Conservation (phyloP, 116 monocot genomes). For the Thalassia testudinum region DNA sequence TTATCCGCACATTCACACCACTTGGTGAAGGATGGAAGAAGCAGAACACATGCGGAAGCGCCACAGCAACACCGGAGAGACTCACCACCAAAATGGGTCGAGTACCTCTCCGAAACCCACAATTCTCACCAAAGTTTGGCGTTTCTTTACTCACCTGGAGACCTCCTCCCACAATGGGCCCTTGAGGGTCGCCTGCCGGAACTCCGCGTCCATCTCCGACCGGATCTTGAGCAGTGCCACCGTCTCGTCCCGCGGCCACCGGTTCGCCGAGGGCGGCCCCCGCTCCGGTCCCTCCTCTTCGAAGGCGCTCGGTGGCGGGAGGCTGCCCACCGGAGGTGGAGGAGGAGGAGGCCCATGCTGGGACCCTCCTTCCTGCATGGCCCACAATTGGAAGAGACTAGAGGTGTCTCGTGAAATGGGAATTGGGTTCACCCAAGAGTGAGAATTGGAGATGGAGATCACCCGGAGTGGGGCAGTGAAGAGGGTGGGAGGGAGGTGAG, state of each 20-base stretch:
- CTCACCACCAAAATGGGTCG: background rate
- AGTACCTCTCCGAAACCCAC: background rate
- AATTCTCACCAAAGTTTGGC: constrained; percentile 1
- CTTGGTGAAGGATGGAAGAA: background rate
- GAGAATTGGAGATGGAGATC: background rate
- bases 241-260: constrained; percentile 83
- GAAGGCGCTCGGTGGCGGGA: constrained; percentile 19
- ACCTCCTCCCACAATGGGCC: constrained; percentile 93
- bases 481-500: constrained; percentile 1
- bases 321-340: constrained; percentile 51
- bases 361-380: constrained; percentile 70
- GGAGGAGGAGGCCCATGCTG: constrained; percentile 40
- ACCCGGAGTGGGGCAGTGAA: background rate
- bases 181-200: constrained; percentile 80
- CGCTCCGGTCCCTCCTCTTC: constrained; percentile 28
- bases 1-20: too few relatives aligned
- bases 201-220: constrained; percentile 85
- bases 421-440: background rate
- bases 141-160: constrained; percentile 43
- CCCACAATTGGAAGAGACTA: background rate
- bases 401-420: background rate
- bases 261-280: constrained; percentile 25
- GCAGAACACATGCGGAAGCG: background rate
- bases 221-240: constrained; percentile 80
- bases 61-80: background rate